Evolutionary conservation across 495 filamentous ascomycete species (phyloP).

Genomic region (Staphylotrichum tortipilum): DNA sequence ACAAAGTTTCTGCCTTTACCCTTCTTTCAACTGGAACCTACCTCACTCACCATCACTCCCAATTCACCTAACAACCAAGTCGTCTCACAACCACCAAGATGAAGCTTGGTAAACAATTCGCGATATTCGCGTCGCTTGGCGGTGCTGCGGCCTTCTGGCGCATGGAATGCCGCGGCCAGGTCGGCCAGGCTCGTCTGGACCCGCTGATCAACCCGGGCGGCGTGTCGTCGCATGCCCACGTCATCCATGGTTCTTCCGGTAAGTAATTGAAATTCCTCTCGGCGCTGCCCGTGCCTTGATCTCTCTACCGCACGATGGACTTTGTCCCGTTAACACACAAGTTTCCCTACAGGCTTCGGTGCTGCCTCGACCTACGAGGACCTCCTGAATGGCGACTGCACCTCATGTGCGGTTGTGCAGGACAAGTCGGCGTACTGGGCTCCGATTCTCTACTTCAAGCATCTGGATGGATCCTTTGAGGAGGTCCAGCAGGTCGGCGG

Average conservation of each 20-base stretch:
- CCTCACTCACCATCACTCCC: not conserved
- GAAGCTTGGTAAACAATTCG: constrained; percentile 18
- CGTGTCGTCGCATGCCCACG: constrained; percentile 61
- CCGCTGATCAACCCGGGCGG: constrained; percentile 55
- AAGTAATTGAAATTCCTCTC: too few relatives aligned
- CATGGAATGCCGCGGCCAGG: constrained; percentile 64
- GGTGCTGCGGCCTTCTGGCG: constrained; percentile 71
- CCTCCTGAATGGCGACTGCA: constrained; percentile 49
- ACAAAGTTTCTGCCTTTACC: too few relatives aligned
- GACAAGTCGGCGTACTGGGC: constrained; percentile 68
- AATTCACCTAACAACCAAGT: constrained; percentile 5
- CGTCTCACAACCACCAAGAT: constrained; percentile 20
- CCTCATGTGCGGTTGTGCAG: constrained; percentile 53
- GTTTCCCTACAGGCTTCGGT: constrained; percentile 37
- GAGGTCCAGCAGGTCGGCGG: constrained; percentile 49
- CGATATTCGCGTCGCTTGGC: constrained; percentile 21
- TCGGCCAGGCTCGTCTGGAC: constrained; percentile 61
- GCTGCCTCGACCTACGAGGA: constrained; percentile 36
- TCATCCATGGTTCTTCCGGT: constrained; percentile 60
- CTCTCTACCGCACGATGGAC: too few relatives aligned
- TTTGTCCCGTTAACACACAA: not conserved
- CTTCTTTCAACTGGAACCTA: too few relatives aligned
- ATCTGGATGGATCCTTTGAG: constrained; percentile 33
- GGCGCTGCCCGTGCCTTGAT: too few relatives aligned
- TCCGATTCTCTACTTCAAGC: constrained; percentile 55